These are phyloP conservation scores for Gnomoniopsis sp. DNA, from an alignment of 2,329 filamentous ascomycete species.

Conservation along the genomic window DNA sequence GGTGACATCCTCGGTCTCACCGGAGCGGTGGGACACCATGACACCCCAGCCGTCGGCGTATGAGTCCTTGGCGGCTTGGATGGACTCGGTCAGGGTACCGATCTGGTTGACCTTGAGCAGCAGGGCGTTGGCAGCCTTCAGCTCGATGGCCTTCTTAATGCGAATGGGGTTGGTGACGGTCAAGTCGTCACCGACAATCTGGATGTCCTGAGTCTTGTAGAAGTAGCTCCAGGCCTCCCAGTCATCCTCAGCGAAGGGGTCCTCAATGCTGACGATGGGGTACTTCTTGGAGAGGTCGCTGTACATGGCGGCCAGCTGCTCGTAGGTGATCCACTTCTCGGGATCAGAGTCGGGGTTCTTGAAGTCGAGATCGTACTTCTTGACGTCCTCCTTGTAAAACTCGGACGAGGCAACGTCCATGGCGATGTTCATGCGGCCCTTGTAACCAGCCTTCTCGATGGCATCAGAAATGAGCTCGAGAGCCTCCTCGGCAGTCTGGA, in stretches of 20 bases:
- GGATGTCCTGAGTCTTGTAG: constrained; percentile 98
- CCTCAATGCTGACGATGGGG: constrained; percentile 97
- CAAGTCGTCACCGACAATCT: constrained; percentile 97
- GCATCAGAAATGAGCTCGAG: constrained; percentile 87
- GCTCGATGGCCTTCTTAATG: constrained; percentile 99
- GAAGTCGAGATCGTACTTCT: constrained; percentile 99
- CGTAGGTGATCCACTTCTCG: constrained; percentile 97
- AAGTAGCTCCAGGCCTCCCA: constrained; percentile 99
- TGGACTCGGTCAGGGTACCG: constrained; percentile 96
- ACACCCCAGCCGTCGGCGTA: constrained; percentile 95
- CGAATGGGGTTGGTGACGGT: constrained; percentile 98
- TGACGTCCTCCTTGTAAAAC: constrained; percentile 96
- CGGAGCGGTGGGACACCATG: constrained; percentile 99
- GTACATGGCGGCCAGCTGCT: constrained; percentile 93
- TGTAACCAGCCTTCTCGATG: constrained; percentile 94
- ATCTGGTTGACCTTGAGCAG: constrained; percentile 99
- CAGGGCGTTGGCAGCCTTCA: constrained; percentile 97
- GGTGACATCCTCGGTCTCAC: constrained; percentile 99
- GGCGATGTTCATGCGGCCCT: constrained; percentile 93
- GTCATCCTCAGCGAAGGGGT: constrained; percentile 99
- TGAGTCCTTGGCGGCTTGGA: constrained; percentile 98
- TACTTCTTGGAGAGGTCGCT: constrained; percentile 86
- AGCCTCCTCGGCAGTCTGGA: constrained; percentile 94
- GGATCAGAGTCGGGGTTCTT: constrained; percentile 98
- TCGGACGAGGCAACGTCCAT: constrained; percentile 99